Conservation (phyloP, 2,329 filamentous ascomycete species). For the Harringtonia aguacate region DNA sequence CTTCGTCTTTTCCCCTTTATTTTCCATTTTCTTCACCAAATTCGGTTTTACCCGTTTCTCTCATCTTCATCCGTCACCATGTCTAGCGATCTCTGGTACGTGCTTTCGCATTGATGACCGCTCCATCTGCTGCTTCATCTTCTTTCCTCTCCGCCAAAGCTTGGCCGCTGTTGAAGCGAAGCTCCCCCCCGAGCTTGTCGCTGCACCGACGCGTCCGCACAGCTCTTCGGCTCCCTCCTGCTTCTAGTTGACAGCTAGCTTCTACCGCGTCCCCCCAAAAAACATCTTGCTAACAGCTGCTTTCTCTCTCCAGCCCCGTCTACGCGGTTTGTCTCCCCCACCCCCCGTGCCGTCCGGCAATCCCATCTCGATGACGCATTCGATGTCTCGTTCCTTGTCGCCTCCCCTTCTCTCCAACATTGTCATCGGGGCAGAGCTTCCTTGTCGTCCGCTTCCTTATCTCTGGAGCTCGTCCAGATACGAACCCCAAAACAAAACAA, state of each 20-base stretch:
- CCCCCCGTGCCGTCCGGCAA: conserved; percentile 8
- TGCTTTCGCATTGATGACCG: neutral
- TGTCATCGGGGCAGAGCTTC: too few relatives aligned
- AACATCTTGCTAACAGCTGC: conserved; percentile 6
- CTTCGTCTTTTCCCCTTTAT: neutral
- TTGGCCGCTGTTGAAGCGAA: neutral
- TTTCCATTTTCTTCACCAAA: neutral
- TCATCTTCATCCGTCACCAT: neutral
- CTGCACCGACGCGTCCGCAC: too few relatives aligned
- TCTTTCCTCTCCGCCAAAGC: neutral
- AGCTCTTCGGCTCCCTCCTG: conserved; percentile 1
- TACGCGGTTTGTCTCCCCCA: conserved; percentile 77
- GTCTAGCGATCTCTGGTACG: conserved; percentile 1
- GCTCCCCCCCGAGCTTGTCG: neutral
- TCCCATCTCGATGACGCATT: neutral
- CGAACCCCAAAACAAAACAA: too few relatives aligned
- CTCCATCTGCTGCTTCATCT: neutral
- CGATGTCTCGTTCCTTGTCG: neutral
- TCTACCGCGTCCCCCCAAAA: neutral
- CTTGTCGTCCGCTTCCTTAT: too few relatives aligned
- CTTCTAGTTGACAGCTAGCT: neutral
- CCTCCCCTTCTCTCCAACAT: too few relatives aligned
- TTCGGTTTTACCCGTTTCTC: too few relatives aligned
- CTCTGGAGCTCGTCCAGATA: too few relatives aligned
- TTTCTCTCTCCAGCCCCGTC: conserved; percentile 65